Base-by-base conservation (phyloP, 2,329 filamentous ascomycete species). In the Cladobotryum mycophilum region DNA sequence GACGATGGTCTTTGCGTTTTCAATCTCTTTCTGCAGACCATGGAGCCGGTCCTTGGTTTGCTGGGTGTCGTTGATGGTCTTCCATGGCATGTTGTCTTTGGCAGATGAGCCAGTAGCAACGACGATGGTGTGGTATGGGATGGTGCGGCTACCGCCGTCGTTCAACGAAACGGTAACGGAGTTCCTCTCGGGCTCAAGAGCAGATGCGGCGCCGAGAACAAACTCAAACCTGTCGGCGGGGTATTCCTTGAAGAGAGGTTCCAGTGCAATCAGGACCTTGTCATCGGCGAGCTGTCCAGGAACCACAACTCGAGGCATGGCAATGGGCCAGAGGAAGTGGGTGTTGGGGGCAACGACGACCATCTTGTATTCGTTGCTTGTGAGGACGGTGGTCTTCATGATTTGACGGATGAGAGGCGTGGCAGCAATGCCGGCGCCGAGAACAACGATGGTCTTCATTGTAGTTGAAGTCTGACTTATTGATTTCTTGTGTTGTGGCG, bases 91-190 rank as follows among this genome's bases (percentile, higher is more conserved):
- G 53, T 61, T 64, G 4, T 68, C 70, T 18, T 59, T 64, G 33
- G 70, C 68, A 25, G 67, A 65, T 3, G 74, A 64, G 7, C 80
- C 80, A 2, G 80, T 83, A 9, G 79, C 78, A 41, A 84, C 64
- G 53, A 84, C 60, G 12, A 82, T 66, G 18, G 71, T 72, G 55
- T 80, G 71, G 58, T 82, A 84, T 17, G 53, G 53, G 49, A 80
- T 59, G 11, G 64, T 63, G 5, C 66, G 63, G n/a, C 58, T 56
- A 5, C 53, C 60, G 6, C 65, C 67, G 4, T 61, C 67, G 41
- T 63, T 65, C 33, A 67, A 61, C 18, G 64, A 55, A 13, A 80
- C 67, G 1, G 60, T 62, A 20, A 81, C 72, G 1, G 61, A 66
- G 54, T 75, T 76, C 42, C 54, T 54, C 3, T 62, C 62, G 0